Evolutionary conservation across 768 basidiomycete species (phyloP).

Genomic region (Pleurotus citrinopileatus): DNA sequence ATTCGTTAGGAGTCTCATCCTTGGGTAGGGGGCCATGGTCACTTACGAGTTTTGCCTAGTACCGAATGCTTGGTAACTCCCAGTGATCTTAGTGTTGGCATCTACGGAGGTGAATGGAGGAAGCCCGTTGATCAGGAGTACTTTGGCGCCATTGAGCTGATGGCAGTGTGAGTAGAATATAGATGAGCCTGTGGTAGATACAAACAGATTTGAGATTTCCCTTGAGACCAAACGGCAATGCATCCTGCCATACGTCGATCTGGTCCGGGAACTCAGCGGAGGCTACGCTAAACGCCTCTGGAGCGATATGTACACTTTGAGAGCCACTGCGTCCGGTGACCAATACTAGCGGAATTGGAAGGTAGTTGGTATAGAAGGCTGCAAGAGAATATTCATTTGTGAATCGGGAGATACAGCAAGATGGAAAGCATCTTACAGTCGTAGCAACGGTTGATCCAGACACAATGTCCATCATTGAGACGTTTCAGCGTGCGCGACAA

Average conservation of each 20-base stretch:
- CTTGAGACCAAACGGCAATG: constrained; percentile 42
- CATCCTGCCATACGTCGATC: constrained; percentile 53
- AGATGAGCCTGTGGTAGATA: background rate
- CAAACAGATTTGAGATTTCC: constrained; percentile 44
- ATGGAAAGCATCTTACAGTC: constrained; percentile 39
- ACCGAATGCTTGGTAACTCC: constrained; percentile 49
- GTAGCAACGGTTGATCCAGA: constrained; percentile 53
- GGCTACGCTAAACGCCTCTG: constrained; percentile 50
- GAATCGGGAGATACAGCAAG: background rate
- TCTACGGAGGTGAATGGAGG: constrained; percentile 51
- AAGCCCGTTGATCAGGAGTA: constrained; percentile 27
- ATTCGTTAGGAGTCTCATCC: background rate
- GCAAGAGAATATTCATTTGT: background rate
- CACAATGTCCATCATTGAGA: constrained; percentile 58
- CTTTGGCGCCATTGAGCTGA: constrained; percentile 43
- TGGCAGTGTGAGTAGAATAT: background rate
- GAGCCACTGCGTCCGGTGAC: constrained; percentile 39
- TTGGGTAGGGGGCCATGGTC: background rate
- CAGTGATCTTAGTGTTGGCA: constrained; percentile 46
- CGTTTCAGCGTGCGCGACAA: constrained; percentile 51
- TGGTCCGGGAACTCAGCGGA: constrained; percentile 50
- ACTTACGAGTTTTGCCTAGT: constrained; percentile 47
- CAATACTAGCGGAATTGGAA: constrained; percentile 44
- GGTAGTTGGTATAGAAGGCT: constrained; percentile 26
- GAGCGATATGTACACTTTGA: constrained; percentile 51